Evolutionary conservation across 371 early-diverging fungal species (phyloP).

Genomic region (Mucor circinelloides): DNA sequence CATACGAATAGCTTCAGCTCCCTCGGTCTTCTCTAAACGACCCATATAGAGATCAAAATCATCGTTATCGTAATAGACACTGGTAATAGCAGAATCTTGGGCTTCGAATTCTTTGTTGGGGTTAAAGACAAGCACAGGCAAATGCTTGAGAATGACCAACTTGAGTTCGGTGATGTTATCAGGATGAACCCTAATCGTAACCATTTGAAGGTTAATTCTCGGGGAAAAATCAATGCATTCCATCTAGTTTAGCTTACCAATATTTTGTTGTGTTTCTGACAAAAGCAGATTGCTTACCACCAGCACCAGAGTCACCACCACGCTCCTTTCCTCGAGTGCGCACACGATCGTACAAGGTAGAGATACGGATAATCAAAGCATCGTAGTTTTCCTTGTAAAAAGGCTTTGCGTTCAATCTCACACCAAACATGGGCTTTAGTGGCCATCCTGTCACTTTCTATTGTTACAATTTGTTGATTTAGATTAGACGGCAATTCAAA

Average conservation of each 20-base stretch:
- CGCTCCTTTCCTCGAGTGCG: slow-evolving; percentile 79
- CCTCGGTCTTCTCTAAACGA: slow-evolving; percentile 93
- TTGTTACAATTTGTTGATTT: background rate
- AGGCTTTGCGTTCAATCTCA: slow-evolving; percentile 84
- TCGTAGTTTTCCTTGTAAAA: slow-evolving; percentile 94
- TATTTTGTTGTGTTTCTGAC: slow-evolving; percentile 95
- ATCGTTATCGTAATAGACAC: slow-evolving; percentile 98
- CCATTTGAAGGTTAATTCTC: background rate
- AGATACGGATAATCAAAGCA: slow-evolving; percentile 86
- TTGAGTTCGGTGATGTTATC: slow-evolving; percentile 98
- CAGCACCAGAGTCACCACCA: slow-evolving; percentile 54
- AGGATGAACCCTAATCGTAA: slow-evolving; percentile 83
- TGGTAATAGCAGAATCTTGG: slow-evolving; percentile 92
- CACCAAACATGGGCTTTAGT: slow-evolving; percentile 88
- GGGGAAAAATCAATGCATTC: background rate
- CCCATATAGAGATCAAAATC: slow-evolving; percentile 92
- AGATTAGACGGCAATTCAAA: background rate
- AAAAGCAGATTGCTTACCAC: slow-evolving; percentile 66
- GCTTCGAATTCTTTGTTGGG: slow-evolving; percentile 74
- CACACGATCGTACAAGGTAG: slow-evolving; percentile 89
- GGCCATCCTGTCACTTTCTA: slow-evolving; percentile 87
- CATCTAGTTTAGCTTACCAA: slow-evolving; percentile 59
- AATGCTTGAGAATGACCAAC: slow-evolving; percentile 89
- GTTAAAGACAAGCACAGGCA: slow-evolving; percentile 96
- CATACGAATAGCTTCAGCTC: slow-evolving; percentile 93